Percentiles rank a stretch among this genome's conserved stretches.
Conservation (phyloP, 306 rosid genomes). For the Lathyrus sativus region DNA sequence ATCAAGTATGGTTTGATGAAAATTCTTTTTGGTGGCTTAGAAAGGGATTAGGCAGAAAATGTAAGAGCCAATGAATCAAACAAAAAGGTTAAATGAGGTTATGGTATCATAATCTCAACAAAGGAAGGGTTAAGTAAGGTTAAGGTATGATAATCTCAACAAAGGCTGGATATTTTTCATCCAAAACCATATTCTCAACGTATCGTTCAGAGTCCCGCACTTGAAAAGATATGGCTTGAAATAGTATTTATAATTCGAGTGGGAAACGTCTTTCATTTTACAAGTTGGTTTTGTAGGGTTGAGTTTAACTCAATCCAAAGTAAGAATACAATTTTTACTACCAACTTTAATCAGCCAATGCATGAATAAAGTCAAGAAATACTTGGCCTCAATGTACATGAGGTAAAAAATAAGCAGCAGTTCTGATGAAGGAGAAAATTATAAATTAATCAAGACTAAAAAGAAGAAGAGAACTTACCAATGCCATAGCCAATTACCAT, state of each 20-base stretch:
- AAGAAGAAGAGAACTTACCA: constrained; percentile 62
- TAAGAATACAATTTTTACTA: neutral
- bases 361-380: constrained; percentile 17
- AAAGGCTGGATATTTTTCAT: constrained; percentile 8
- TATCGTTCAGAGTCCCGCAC: neutral
- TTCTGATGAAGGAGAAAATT: constrained; percentile 4
- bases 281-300: neutral
- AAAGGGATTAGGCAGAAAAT: constrained; percentile 15
- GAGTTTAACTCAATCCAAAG: neutral
- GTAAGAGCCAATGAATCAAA: constrained; percentile 18
- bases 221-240: neutral
- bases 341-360: neutral
- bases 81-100: constrained; percentile 1
- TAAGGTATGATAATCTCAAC: neutral
- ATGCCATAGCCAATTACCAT: constrained; percentile 78
- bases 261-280: neutral
- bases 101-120: neutral
- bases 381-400: constrained; percentile 6
- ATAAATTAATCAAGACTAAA: constrained; percentile 24
- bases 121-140: neutral
- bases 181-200: neutral
- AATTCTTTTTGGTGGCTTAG: neutral
- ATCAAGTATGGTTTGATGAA: constrained; percentile 9
- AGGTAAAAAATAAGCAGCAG: constrained; percentile 2
- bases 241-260: neutral